Evolutionary conservation across 495 filamentous ascomycete genomes (phyloP), one percentile per base, ranked within the genome.

Genomic region (Viridothelium virens): DNA sequence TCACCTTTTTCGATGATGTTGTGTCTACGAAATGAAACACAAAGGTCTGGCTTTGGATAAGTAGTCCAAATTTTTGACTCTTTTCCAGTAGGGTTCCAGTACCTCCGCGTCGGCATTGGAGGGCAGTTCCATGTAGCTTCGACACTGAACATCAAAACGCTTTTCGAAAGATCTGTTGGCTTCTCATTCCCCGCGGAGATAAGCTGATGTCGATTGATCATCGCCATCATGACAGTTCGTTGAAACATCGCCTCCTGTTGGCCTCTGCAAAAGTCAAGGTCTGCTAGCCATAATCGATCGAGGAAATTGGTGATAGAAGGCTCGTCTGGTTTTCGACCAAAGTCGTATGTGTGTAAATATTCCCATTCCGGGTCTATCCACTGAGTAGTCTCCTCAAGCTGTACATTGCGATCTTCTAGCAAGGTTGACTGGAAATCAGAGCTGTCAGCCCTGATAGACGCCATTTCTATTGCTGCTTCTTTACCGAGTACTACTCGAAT

Each of bases 121-220:
- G 9, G 10, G 16, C 48, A 53, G 5, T 18, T 0, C 48, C 48
- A 53, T 18, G 48, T 1, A 18, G 48, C 48, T 53, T 53, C 48
- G 48, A 53, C 48, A 53, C 48, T 53, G n/a, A 53, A 53, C 48
- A 53, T 53, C 48, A 53, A 53, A 14, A 5, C 48, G n/a, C 48
- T 53, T 53, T 53, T 2, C n/a, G 48, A 1, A 18, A 53, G 48
- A 1, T 53, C n/a, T 53, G 9, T 53, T 53, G 48, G 48, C 9
- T 11, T 14, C n/a, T 53, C 1, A 11, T 14, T 53, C 9, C 48
- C 48, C 5, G 48, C 48, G 25, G 2, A 53, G 48, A 53, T 53
- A 53, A 53, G 10, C 48, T 53, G 48, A 18, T 53, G 48, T 53
- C 48, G 48, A 53, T 53, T 53, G 48, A 53, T 53, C 48, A 53